Evolutionary conservation across 2,329 filamentous ascomycete species (phyloP).

Genomic region (Beauveria scarabaeidicola): DNA sequence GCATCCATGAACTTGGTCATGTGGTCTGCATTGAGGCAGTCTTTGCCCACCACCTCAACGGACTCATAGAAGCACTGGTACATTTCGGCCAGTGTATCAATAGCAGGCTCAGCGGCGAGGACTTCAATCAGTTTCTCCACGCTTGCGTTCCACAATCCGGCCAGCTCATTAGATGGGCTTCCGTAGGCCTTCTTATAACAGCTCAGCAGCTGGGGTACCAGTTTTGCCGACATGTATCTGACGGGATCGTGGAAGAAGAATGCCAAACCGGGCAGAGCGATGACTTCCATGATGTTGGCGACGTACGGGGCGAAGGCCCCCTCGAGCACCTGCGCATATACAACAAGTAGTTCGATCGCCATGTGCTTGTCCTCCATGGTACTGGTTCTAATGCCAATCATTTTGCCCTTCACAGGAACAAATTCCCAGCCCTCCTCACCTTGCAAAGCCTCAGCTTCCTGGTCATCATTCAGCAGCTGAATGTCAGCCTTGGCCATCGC

Average conservation of each 20-base stretch:
- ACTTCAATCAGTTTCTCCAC: conserved; percentile 90
- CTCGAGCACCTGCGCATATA: conserved; percentile 95
- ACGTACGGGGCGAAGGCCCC: conserved; percentile 88
- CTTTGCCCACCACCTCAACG: conserved; percentile 84
- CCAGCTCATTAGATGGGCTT: conserved; percentile 66
- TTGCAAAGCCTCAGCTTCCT: conserved; percentile 84
- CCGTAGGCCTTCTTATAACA: conserved; percentile 92
- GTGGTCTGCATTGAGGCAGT: conserved; percentile 67
- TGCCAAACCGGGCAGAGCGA: conserved; percentile 83
- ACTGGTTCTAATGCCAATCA: conserved; percentile 96
- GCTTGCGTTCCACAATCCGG: conserved; percentile 74
- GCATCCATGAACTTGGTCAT: conserved; percentile 84
- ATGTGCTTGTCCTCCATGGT: conserved; percentile 98
- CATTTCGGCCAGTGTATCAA: conserved; percentile 96
- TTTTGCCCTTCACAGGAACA: conserved; percentile 92
- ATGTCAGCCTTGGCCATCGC: conserved; percentile 96
- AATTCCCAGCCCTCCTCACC: conserved; percentile 97
- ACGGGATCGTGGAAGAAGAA: conserved; percentile 99
- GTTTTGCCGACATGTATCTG: conserved; percentile 86
- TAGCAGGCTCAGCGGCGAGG: conserved; percentile 83
- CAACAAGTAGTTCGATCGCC: conserved; percentile 96
- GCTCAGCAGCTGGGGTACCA: conserved; percentile 85
- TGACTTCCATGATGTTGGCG: conserved; percentile 89
- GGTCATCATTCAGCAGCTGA: conserved; percentile 89
- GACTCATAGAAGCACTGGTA: conserved; percentile 99